phyloP scores from a whole-genome alignment of 2,329 filamentous ascomycete species.

The Paraconiothyrium sp. region DNA sequence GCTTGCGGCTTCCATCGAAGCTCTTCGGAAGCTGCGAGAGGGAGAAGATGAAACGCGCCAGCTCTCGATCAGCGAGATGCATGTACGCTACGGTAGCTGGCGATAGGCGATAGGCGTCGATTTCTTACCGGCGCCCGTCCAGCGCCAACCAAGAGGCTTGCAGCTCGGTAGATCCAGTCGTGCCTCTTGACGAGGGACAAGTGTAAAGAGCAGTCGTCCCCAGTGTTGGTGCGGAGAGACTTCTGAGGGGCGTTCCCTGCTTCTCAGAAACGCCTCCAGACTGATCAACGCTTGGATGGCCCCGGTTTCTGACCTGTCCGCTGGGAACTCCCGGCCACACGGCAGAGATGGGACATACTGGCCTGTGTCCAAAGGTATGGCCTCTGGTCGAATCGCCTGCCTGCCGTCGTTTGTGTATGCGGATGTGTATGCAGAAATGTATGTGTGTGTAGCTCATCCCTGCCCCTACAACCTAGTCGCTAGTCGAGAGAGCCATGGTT shows the following conservation, averaged over 20 bases:
- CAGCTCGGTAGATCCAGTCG: neutral
- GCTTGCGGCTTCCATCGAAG: constrained; percentile 13
- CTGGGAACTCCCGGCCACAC: neutral
- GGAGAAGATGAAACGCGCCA: constrained; percentile 18
- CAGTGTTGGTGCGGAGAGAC: neutral
- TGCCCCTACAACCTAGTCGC: neutral
- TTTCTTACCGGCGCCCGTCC: neutral
- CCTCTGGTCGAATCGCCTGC: neutral
- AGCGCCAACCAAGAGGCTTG: neutral
- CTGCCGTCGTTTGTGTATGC: neutral
- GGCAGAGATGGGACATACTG: neutral
- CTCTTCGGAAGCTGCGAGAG: constrained; percentile 5
- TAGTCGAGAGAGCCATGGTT: neutral
- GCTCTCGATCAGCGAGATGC: constrained; percentile 1
- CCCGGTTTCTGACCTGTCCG: constrained; percentile 14
- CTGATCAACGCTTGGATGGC: constrained; percentile 33
- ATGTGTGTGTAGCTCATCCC: neutral
- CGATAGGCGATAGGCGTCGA: neutral
- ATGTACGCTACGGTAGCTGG: constrained; percentile 6
- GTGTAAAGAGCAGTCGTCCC: neutral
- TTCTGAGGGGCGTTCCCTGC: neutral
- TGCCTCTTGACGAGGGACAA: neutral
- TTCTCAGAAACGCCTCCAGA: constrained; percentile 17
- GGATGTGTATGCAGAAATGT: neutral
- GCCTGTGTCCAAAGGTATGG: neutral